Conservation (phyloP, 495 filamentous ascomycete species). For the Chaetomium fimeti region DNA sequence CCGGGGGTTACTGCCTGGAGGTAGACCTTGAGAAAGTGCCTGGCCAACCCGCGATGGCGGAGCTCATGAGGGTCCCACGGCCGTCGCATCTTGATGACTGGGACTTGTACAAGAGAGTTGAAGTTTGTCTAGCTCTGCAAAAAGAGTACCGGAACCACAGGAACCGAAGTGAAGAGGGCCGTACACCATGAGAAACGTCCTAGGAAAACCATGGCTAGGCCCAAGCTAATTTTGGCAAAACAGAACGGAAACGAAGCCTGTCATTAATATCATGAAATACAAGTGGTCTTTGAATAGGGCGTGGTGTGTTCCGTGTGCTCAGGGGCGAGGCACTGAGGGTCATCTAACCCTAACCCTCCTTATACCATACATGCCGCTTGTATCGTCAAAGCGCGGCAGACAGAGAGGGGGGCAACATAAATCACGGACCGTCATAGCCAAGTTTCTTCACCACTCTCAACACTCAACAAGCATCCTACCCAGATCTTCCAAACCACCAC, state of each 20-base stretch:
- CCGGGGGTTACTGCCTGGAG: conserved; percentile 35
- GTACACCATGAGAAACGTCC: background rate
- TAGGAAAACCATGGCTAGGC: background rate
- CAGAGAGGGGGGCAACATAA: background rate
- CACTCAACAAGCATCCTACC: background rate
- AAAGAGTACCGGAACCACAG: background rate
- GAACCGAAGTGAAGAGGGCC: background rate
- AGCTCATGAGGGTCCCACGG: conserved; percentile 38
- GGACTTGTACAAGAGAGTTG: conserved; percentile 41
- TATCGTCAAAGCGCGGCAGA: background rate
- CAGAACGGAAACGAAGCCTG: background rate
- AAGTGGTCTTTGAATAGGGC: background rate
- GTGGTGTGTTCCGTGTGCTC: no score
- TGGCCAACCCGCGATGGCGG: conserved; percentile 34
- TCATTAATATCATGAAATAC: background rate
- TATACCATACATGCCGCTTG: background rate
- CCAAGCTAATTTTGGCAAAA: background rate
- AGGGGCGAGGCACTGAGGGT: background rate
- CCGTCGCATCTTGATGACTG: conserved; percentile 53
- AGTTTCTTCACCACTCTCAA: background rate
- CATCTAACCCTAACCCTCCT: background rate
- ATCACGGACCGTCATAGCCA: background rate
- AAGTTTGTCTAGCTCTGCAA: conserved; percentile 33
- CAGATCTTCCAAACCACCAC: background rate
- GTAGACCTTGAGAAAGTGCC: conserved; percentile 38